These are phyloP conservation scores for Ascochyta rabiei DNA, from an alignment of 2,329 filamentous ascomycete genomes.

Conservation along the genomic window DNA sequence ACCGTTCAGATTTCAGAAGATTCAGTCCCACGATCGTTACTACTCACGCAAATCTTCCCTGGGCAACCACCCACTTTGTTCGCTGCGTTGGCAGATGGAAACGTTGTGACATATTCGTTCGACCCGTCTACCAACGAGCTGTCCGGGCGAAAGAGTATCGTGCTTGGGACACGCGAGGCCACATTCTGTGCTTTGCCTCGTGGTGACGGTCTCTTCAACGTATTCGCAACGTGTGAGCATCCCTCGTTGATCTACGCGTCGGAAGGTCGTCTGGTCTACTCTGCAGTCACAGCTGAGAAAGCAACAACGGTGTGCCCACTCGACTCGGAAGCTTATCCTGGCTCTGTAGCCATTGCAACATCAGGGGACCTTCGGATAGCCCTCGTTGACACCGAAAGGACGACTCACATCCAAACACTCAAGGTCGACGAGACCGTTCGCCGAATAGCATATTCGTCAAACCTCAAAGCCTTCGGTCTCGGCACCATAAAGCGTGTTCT, in stretches of 20 bases:
- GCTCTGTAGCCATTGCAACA: conserved; percentile 81
- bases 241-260: conserved; percentile 90
- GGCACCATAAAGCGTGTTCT: conserved; percentile 82
- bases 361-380: conserved; percentile 77
- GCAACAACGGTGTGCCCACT: conserved; percentile 83
- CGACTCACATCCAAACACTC: conserved; percentile 85
- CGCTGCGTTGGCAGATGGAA: conserved; percentile 89
- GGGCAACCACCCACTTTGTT: conserved; percentile 77
- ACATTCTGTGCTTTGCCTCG: conserved; percentile 79
- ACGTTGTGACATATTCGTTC: conserved; percentile 82
- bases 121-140: conserved; percentile 66
- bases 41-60: conserved; percentile 75
- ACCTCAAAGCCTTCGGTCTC: conserved; percentile 80
- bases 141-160: conserved; percentile 76
- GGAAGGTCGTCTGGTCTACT: conserved; percentile 88
- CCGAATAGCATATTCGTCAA: conserved; percentile 81
- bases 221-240: conserved; percentile 94
- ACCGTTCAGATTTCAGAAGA: conserved; percentile 64
- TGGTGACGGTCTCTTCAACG: conserved; percentile 69
- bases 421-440: conserved; percentile 82
- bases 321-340: conserved; percentile 78
- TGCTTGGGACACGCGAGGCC: conserved; percentile 84
- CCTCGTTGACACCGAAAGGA: conserved; percentile 79
- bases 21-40: conserved; percentile 82
- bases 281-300: conserved; percentile 88